Conservation (phyloP, 2,329 filamentous ascomycete genomes). For the Bimuria novae-zelandiae region DNA sequence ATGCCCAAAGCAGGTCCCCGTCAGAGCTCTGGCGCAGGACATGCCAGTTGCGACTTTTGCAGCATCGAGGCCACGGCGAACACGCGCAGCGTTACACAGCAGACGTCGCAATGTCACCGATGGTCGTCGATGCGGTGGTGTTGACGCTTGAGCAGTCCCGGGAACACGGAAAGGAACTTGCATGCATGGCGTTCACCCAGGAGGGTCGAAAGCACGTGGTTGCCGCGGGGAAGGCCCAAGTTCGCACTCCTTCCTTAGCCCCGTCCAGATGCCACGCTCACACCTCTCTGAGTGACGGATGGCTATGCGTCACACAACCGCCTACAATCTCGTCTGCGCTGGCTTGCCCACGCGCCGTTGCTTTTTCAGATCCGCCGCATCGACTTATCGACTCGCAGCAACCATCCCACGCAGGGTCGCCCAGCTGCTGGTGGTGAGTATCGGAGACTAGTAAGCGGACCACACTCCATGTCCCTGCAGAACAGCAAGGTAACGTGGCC, state of each 20-base stretch:
- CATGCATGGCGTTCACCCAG: slow-evolving; percentile 39
- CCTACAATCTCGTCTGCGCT: not conserved
- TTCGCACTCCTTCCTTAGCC: not conserved
- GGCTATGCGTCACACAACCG: not conserved
- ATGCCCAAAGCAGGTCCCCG: not conserved
- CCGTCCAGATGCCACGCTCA: not conserved
- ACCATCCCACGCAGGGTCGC: slow-evolving; percentile 5
- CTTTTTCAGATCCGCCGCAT: not conserved
- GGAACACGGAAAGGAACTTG: slow-evolving; percentile 27
- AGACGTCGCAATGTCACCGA: slow-evolving; percentile 27
- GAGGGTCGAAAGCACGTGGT: slow-evolving; percentile 29
- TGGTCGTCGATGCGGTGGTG: slow-evolving; percentile 4
- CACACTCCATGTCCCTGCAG: slow-evolving; percentile 13
- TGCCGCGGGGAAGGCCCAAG: not conserved
- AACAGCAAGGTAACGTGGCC: not conserved
- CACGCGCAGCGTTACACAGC: slow-evolving; percentile 26
- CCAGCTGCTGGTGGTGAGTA: too few relatives aligned
- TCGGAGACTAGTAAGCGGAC: not conserved
- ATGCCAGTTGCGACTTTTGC: not conserved
- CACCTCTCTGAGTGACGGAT: not conserved
- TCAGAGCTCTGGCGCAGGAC: not conserved
- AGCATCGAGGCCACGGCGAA: not conserved
- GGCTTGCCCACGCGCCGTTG: not conserved
- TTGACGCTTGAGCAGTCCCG: slow-evolving; percentile 23
- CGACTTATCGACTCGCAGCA: not conserved